Evolutionary conservation across 2,329 filamentous ascomycete species (phyloP), one percentile per base, ranked within the genome.

Genomic region (Pyrenophora seminiperda): DNA sequence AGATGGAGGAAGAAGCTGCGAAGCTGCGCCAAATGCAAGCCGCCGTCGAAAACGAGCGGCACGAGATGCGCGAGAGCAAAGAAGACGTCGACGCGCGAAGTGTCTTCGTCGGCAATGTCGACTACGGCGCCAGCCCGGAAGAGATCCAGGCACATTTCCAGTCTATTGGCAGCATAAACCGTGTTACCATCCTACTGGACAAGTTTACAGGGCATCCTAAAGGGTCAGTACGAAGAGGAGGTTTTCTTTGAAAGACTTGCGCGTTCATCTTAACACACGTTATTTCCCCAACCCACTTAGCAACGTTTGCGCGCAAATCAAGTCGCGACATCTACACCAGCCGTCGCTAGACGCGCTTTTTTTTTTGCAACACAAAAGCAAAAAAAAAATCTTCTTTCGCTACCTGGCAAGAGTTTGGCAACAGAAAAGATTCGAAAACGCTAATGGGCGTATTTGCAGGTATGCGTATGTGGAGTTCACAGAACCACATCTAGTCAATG

Each of bases 141-240:
- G 94, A 99, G 79, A 94, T 99, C 52, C 94, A 99, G 79, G 90
- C 91, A 52, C 94, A 99, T 72, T 99, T 99, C 78, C 91, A 96
- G 80, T 95, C 87, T 79, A 96, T 91, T 67, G 94, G 94, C 53
- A 91, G 89, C 62, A 99, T 99, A 80, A 99, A 99, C 76, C 88
- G 94, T 54, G 94, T 99, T 52, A 99, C 94, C 1, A 99, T 99
- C 62, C 79, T 99, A 63, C 79, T 99, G 63, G 94, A 99, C 79
- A 99, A 99, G 79, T 97, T 97, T 71, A 96, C 92, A 9, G 94
- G 94, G 58, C 92, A 97, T 80, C 94, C 94, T n/a, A 99, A 99
- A 81, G 94, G 94, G 92, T 96, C 80, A 75, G 87, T 83, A 65
- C 68, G 50, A 74, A 73, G 71, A 73, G 72, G 62, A 62, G 71